Evolutionary conservation across 202 grass and related monocot species (phyloP).

Genomic region (Panicum virgatum): DNA sequence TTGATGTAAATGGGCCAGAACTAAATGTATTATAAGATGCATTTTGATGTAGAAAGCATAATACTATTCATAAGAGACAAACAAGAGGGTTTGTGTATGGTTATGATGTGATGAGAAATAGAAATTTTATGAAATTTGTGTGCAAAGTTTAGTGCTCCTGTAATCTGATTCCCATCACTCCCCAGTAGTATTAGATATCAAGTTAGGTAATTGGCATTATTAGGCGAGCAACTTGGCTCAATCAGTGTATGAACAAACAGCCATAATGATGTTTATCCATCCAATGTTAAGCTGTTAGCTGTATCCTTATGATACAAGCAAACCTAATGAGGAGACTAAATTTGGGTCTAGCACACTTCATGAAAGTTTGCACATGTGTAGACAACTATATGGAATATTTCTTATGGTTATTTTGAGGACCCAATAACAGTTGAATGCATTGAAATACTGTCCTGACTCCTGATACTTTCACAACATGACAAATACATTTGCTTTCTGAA

Average conservation of each 20-base stretch:
- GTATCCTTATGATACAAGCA: neutral
- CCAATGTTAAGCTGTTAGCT: no score
- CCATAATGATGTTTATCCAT: neutral
- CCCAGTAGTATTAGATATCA: neutral
- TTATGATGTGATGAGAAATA: conserved; percentile 3
- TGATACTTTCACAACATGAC: neutral
- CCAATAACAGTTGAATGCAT: neutral
- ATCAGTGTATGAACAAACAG: neutral
- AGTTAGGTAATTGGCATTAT: neutral
- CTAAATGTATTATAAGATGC: neutral
- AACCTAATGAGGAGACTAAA: neutral
- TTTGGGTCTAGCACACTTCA: conserved; percentile 22
- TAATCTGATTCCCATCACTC: neutral
- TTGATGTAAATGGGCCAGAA: neutral
- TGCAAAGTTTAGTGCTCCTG: neutral
- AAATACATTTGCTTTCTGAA: neutral
- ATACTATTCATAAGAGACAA: neutral
- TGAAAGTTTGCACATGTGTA: neutral
- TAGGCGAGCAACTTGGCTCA: neutral
- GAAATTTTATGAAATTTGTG: neutral
- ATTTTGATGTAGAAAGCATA: neutral
- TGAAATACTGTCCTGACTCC: neutral
- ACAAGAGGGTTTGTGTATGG: neutral
- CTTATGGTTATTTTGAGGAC: neutral
- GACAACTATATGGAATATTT: neutral